Evolutionary conservation across 2,329 filamentous ascomycete species (phyloP), one percentile per base, ranked within the genome.

Genomic region (Myriosclerotinia curreyana): DNA sequence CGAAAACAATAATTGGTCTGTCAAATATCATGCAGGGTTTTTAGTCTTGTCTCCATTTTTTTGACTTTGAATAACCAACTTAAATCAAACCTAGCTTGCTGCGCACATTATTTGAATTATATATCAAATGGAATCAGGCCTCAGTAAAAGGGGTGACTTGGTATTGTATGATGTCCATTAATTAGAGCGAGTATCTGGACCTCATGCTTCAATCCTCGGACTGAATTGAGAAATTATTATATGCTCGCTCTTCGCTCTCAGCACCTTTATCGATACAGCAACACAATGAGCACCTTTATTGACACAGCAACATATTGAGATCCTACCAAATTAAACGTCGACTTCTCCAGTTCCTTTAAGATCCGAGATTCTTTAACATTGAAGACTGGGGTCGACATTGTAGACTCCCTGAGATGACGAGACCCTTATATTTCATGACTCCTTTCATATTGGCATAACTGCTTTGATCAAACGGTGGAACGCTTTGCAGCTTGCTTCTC

Each of bases 381-480:
- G 8, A 51, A 20, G 8, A 22, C 28, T 12, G 58, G n/a, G 48
- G 28, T 22, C 46, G 22, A n/a, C 31, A 11, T 22, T 28, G 7
- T 40, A 60, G n/a, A n/a, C 25, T n/a, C 31, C 44, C 2, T 11
- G 25, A 31, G n/a, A 38, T n/a, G 58, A 38, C 34, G 48, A 52
- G n/a, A 52, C 14, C 46, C 34, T 20, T 38, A 20, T 31, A 31
- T 3, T 34, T 38, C 40, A 40, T 31, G 11, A 22, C 28, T 49
- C 31, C 12, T 28, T 31, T 40, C 46, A 38, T 60, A 28, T 17
- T 60, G 31, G 31, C 7, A 51, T 48, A 20, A 38, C 5, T 28
- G 17, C 31, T 40, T 22, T 36, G 6, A n/a, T 64, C 62, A 60
- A 15, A 64, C 54, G 25, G 50, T 8, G 22, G 54, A 60, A 46